Evolutionary conservation across 1,139 yeast species (phyloP), one percentile per base, ranked within the genome.

Genomic region (Yamadazyma epiphylla): DNA sequence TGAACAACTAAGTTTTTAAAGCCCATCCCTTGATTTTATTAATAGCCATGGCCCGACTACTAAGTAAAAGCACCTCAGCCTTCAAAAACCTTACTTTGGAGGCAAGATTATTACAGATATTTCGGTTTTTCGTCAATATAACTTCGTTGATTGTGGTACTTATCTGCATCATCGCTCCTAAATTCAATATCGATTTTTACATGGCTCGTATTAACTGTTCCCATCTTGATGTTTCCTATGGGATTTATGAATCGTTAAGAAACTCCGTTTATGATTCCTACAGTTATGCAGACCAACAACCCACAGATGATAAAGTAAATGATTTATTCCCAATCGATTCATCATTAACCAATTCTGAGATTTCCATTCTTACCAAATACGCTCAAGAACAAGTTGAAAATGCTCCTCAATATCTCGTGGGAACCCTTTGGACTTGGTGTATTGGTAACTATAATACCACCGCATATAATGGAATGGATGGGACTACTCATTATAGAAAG

Each of bases 271-370:
- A 59, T 2, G 33, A 44, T 11, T 36, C 55, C 1, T 41, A 51
- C 8, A 28, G 37, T 15, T 8, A 4, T 9, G 5, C 19, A 9
- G 8, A 19, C 23, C 15, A 10, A 8, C 7, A 19, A 5, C 9
- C 10, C 10, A 38, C 3, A 34, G 10, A 29, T 15, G 12, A 13
- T 6, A 13, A 29, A 19, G 5, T 25, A 3, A 28, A 25, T 21
- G 31, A 30, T 3, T 34, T 39, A n/a, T 46, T 55, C 22, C 66
- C 70, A 2, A 44, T 58, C 4, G 74, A 59, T 35, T 39, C 54
- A 15, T 48, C 68, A 0, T 50, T 74, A 17, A 70, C 80, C 3
- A 70, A 76, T 31, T 69, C 80, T 3, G 78, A 74, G 37, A 65
- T 76, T 19, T 42, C 55, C 7, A 51, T 75, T 5, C 49, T 76